A percentile compares a stretch with the other conserved stretches of the same genome.
Evolutionary conservation across 1,284 basidiomycete species (phyloP).

Genomic region (Malassezia caprae): DNA sequence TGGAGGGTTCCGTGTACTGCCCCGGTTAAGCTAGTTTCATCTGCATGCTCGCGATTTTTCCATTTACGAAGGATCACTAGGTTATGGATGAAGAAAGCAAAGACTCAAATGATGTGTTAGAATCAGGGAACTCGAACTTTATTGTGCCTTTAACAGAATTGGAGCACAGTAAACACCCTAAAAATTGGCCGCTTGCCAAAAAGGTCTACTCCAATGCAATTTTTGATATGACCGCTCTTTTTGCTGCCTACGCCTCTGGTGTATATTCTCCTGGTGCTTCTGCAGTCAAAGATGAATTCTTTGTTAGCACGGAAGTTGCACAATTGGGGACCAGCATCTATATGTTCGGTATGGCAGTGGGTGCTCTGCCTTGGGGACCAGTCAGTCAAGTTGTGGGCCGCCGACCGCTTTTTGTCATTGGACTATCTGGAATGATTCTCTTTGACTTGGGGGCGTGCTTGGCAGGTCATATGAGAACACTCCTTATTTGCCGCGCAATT

Average conservation of each 20-base stretch:
- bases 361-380: conserved; percentile 12
- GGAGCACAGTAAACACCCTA: neutral
- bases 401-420: conserved; percentile 9
- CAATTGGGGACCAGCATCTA: conserved; percentile 15
- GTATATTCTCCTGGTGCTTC: conserved; percentile 12
- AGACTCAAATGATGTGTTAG: neutral
- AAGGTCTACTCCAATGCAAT: conserved; percentile 6
- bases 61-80: neutral
- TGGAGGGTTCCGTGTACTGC: neutral
- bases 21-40: neutral
- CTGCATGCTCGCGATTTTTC: neutral
- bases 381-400: conserved; percentile 14
- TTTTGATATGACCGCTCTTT: neutral
- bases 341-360: conserved; percentile 15
- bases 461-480: neutral
- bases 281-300: neutral
- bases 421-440: neutral
- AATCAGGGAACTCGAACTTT: neutral
- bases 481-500: conserved; percentile 16
- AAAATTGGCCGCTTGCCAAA: conserved; percentile 4
- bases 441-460: conserved; percentile 16
- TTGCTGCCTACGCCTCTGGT: conserved; percentile 10
- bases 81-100: neutral
- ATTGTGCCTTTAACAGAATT: neutral
- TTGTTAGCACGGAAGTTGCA: conserved; percentile 1